Percentiles rank a stretch among this genome's conserved stretches.
phyloP scores from a whole-genome alignment of 192 early-diverging fungal species.

The Coemansia sp. region DNA sequence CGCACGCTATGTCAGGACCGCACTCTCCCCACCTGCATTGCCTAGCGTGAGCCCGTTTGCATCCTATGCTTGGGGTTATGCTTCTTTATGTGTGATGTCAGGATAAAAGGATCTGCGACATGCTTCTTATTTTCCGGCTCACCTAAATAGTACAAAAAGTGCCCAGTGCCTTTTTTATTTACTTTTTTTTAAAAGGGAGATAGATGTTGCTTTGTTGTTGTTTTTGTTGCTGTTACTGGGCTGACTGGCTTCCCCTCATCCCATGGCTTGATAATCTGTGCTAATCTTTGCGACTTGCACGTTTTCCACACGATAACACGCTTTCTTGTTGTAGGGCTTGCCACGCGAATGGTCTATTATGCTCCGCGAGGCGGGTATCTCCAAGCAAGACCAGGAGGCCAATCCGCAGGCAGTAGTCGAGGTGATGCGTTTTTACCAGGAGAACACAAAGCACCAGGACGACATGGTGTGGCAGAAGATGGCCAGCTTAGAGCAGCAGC shows the following conservation, averaged over 20 bases:
- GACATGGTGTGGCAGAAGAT: slow-evolving; percentile 56
- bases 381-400: slow-evolving; percentile 89
- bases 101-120: slow-evolving; percentile 2
- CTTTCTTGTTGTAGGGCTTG: slow-evolving; percentile 68
- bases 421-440: slow-evolving; percentile 83
- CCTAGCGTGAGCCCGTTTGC: background rate
- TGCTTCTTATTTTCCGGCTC: slow-evolving; percentile 1
- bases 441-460: slow-evolving; percentile 57
- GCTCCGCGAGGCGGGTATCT: slow-evolving; percentile 91
- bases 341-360: slow-evolving; percentile 93
- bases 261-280: background rate
- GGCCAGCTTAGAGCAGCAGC: slow-evolving; percentile 34
- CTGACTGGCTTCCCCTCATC: background rate
- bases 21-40: slow-evolving; percentile 1
- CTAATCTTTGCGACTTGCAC: slow-evolving; percentile 8
- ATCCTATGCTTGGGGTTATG: background rate
- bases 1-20: background rate
- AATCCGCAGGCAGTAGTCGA: slow-evolving; percentile 90
- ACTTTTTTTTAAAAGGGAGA: background rate
- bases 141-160: background rate
- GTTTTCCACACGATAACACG: slow-evolving; percentile 1
- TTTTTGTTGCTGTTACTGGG: slow-evolving; percentile 2
- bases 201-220: slow-evolving; percentile 1
- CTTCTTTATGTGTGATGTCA: background rate
- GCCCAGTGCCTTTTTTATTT: background rate